Evolutionary conservation across 2,329 filamentous ascomycete genomes (phyloP).

Genomic region (Fusarium concolor): DNA sequence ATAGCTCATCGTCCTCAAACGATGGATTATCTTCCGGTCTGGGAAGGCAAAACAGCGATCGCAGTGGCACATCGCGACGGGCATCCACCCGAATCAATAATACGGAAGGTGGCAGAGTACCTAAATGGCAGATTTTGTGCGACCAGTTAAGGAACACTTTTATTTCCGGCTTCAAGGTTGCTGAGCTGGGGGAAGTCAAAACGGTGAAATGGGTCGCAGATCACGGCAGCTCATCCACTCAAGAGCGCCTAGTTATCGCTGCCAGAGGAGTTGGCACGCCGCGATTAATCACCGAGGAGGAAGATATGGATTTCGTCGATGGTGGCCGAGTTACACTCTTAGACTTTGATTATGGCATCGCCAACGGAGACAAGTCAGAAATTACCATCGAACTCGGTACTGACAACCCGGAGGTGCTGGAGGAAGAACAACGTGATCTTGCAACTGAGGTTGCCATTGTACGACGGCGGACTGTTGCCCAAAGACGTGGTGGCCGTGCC

Average conservation of each 20-base stretch:
- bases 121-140: conserved; percentile 76
- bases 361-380: conserved; percentile 66
- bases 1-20: conserved; percentile 48
- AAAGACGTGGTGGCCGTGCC: conserved; percentile 63
- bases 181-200: conserved; percentile 73
- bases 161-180: conserved; percentile 73
- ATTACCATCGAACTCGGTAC: conserved; percentile 80
- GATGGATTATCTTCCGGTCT: conserved; percentile 43
- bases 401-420: conserved; percentile 74
- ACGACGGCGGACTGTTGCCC: conserved; percentile 77
- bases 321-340: conserved; percentile 78
- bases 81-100: conserved; percentile 49
- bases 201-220: conserved; percentile 78
- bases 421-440: conserved; percentile 79
- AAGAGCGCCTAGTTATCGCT: conserved; percentile 74
- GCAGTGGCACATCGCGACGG: conserved; percentile 48
- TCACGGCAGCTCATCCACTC: conserved; percentile 59
- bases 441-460: conserved; percentile 84
- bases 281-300: conserved; percentile 72
- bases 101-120: conserved; percentile 56
- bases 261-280: conserved; percentile 75
- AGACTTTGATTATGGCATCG: conserved; percentile 75
- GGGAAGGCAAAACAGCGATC: conserved; percentile 49
- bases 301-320: conserved; percentile 80
- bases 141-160: conserved; percentile 78